phyloP scores from a whole-genome alignment of 306 rosid species.

The Crotalaria pallida region DNA sequence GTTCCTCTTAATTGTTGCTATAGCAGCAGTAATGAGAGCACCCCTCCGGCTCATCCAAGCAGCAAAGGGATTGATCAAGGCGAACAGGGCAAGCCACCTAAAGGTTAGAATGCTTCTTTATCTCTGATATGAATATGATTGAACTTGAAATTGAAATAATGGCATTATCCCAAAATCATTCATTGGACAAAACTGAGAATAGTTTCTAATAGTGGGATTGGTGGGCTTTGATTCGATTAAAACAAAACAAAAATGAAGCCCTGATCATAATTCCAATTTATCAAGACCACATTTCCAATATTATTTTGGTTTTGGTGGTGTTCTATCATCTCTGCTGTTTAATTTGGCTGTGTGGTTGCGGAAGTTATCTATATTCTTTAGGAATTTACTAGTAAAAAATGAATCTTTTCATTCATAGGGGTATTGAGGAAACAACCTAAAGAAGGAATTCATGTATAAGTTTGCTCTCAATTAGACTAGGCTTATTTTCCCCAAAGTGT shows the following conservation, averaged over 20 bases:
- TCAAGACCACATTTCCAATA: neutral
- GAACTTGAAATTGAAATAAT: constrained; percentile 3
- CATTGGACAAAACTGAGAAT: neutral
- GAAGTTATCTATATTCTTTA: neutral
- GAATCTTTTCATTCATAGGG: neutral
- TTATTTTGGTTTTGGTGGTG: neutral
- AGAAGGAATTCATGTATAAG: neutral
- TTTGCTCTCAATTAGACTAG: neutral
- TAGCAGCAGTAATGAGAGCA: constrained; percentile 69
- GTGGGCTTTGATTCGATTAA: neutral
- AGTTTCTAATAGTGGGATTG: neutral
- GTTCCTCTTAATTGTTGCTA: constrained; percentile 44
- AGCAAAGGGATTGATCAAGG: constrained; percentile 38
- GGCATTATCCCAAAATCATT: neutral
- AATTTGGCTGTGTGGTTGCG: neutral
- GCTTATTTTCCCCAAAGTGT: neutral
- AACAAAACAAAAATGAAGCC: neutral
- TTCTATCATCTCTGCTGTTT: neutral
- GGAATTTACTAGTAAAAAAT: neutral
- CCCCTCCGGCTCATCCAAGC: constrained; percentile 33
- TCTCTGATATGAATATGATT: neutral
- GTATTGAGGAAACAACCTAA: neutral
- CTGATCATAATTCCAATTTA: neutral
- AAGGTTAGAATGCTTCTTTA: constrained; percentile 41
- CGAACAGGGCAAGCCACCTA: constrained; percentile 29